These are phyloP conservation scores for Spizellomyces punctatus DNA, from an alignment of 192 early-diverging fungal species.

Conservation along the genomic window DNA sequence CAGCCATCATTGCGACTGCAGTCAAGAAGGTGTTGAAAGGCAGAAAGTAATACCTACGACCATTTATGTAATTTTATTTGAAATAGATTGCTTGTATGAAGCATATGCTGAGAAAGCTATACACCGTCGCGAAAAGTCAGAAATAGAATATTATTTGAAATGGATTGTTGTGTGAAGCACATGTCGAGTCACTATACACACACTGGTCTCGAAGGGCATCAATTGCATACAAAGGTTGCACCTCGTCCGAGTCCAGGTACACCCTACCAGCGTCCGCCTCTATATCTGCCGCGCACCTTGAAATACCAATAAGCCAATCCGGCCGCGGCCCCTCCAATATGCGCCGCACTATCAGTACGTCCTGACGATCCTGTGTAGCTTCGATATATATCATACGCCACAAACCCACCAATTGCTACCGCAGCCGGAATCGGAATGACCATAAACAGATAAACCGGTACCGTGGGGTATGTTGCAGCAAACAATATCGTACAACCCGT, in stretches of 20 bases:
- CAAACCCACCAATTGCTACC: slow-evolving; percentile 40
- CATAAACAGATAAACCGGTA: slow-evolving; percentile 35
- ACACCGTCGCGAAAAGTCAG: no score
- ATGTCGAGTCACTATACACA: no score
- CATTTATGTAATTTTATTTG: slow-evolving; percentile 6
- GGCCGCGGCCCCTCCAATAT: slow-evolving; percentile 42
- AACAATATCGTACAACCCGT: slow-evolving; percentile 33
- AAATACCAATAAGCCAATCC: slow-evolving; percentile 39
- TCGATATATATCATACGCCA: slow-evolving; percentile 42
- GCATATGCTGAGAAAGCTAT: no score
- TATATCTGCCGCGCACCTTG: slow-evolving; percentile 15
- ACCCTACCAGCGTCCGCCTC: background rate
- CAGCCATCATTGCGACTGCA: slow-evolving; percentile 75
- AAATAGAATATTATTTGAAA: no score
- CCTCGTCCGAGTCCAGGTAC: no score
- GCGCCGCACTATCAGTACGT: slow-evolving; percentile 38
- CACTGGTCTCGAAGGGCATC: no score
- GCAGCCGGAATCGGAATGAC: slow-evolving; percentile 39
- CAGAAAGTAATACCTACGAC: background rate
- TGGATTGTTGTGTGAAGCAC: no score
- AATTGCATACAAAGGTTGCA: no score
- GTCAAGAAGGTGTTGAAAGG: slow-evolving; percentile 46
- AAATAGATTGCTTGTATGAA: background rate
- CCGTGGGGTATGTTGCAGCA: slow-evolving; percentile 35
- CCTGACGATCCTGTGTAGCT: slow-evolving; percentile 30